A percentile compares a stretch with the other conserved stretches of the same genome.
phyloP scores from a whole-genome alignment of 192 early-diverging fungal species.

The Backusella parvicylindrica region DNA sequence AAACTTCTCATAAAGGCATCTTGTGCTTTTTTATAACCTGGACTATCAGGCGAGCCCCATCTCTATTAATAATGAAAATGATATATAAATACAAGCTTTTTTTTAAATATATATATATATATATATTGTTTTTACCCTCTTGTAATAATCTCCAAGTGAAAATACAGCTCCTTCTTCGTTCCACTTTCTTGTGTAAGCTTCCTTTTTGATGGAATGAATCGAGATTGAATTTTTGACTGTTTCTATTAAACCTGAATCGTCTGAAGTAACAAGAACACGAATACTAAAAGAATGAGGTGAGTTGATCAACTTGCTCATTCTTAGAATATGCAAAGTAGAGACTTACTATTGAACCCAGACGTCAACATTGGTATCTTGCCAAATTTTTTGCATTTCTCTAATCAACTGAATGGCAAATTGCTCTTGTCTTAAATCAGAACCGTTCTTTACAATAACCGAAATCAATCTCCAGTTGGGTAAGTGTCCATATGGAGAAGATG shows the following conservation, averaged over 20 bases:
- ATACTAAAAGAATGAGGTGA: constrained; percentile 38
- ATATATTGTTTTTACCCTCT: constrained; percentile 65
- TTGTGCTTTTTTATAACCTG: constrained; percentile 79
- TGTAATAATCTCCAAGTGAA: constrained; percentile 91
- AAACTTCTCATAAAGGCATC: constrained; percentile 92
- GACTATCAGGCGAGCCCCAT: constrained; percentile 80
- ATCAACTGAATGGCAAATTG: constrained; percentile 95
- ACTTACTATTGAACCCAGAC: constrained; percentile 90
- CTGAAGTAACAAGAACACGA: constrained; percentile 87
- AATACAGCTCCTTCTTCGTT: constrained; percentile 74
- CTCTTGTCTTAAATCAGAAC: constrained; percentile 94
- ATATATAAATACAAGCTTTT: no score
- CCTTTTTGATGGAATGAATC: constrained; percentile 96
- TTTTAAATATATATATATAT: no score
- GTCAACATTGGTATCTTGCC: constrained; percentile 73
- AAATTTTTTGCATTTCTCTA: constrained; percentile 89
- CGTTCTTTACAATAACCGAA: constrained; percentile 95
- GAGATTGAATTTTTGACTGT: constrained; percentile 93
- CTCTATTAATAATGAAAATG: constrained; percentile 27
- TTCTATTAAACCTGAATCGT: constrained; percentile 91
- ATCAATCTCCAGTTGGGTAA: constrained; percentile 82
- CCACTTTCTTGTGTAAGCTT: constrained; percentile 75
- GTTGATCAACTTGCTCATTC: not conserved
- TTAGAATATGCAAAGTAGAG: not conserved
- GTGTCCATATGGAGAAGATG: constrained; percentile 81